Conservation (phyloP, 2,329 filamentous ascomycete species). For the Hypocrella siamensis region DNA sequence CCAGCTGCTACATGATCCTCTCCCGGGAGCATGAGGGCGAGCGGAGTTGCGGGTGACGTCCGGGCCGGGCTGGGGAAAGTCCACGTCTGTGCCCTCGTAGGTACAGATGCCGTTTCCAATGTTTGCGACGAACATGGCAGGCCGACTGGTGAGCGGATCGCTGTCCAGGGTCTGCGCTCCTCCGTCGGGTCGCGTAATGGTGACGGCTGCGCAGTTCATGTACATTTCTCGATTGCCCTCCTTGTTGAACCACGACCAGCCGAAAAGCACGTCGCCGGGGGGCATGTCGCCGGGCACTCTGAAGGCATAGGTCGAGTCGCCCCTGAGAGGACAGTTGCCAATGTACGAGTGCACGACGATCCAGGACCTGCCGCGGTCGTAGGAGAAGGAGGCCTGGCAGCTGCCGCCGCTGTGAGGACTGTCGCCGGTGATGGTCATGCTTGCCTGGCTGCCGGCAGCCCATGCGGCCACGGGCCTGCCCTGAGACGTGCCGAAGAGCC, state of each 20-base stretch:
- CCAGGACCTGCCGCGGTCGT: constrained; percentile 43
- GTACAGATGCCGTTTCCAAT: constrained; percentile 40
- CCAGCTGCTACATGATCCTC: constrained; percentile 1
- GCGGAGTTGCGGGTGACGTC: constrained; percentile 18
- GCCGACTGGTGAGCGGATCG: no score
- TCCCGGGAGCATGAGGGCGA: constrained; percentile 4
- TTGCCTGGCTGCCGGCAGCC: constrained; percentile 33
- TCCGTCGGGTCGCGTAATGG: constrained; percentile 18
- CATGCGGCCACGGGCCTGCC: constrained; percentile 34
- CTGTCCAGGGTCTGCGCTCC: no score
- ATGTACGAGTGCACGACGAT: constrained; percentile 28
- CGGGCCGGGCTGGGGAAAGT: constrained; percentile 46
- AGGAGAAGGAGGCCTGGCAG: constrained; percentile 47
- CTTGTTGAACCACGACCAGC: constrained; percentile 50
- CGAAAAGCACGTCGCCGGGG: constrained; percentile 34
- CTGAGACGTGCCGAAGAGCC: constrained; percentile 9
- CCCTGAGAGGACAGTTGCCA: constrained; percentile 17
- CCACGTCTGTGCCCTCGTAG: constrained; percentile 35
- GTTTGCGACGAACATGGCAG: constrained; percentile 53
- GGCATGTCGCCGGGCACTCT: constrained; percentile 36
- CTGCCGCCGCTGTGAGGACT: constrained; percentile 41
- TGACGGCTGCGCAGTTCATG: constrained; percentile 50
- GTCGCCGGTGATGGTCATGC: constrained; percentile 37
- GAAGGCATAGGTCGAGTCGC: constrained; percentile 23
- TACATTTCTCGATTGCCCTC: constrained; percentile 53